Percentiles rank a stretch among this genome's conserved stretches.
Conservation (phyloP, 2,329 filamentous ascomycete species). For the Neoascochyta sp. region DNA sequence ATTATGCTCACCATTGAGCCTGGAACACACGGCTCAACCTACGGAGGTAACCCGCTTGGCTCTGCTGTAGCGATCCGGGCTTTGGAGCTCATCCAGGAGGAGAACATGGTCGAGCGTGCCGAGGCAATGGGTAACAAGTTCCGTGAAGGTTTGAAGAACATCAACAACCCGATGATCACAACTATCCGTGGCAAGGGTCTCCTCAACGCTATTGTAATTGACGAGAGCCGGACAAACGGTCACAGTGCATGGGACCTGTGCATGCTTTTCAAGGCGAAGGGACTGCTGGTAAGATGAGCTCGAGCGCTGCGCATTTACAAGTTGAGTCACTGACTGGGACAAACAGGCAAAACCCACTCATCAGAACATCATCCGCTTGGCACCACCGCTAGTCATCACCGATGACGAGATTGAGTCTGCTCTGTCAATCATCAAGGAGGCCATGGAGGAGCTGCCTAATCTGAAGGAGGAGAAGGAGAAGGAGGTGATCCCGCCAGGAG, state of each 20-base stretch:
- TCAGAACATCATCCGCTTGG: conserved; percentile 95
- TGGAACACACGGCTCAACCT: conserved; percentile 96
- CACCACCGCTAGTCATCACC: conserved; percentile 92
- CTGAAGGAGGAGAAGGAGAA: conserved; percentile 54
- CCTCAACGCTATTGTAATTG: conserved; percentile 93
- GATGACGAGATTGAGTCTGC: conserved; percentile 79
- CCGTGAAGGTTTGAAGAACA: conserved; percentile 69
- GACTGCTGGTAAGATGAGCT: conserved; percentile 69
- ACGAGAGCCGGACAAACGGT: conserved; percentile 79
- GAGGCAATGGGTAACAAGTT: conserved; percentile 78
- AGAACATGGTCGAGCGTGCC: conserved; percentile 78
- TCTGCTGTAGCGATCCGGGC: conserved; percentile 95
- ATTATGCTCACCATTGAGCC: conserved; percentile 95
- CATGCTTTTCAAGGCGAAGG: conserved; percentile 92
- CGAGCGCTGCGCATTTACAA: too few relatives aligned
- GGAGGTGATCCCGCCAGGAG: conserved; percentile 54
- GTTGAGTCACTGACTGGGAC: too few relatives aligned
- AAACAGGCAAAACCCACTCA: conserved; percentile 95
- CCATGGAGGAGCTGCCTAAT: conserved; percentile 74
- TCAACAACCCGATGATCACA: conserved; percentile 78
- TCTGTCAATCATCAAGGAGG: conserved; percentile 73
- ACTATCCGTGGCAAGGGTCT: conserved; percentile 86
- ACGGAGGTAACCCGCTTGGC: conserved; percentile 92
- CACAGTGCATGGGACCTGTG: conserved; percentile 95
- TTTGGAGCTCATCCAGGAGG: conserved; percentile 88